Base-by-base conservation (phyloP, 202 grass and related monocot genomes). In the Carex arenaria region DNA sequence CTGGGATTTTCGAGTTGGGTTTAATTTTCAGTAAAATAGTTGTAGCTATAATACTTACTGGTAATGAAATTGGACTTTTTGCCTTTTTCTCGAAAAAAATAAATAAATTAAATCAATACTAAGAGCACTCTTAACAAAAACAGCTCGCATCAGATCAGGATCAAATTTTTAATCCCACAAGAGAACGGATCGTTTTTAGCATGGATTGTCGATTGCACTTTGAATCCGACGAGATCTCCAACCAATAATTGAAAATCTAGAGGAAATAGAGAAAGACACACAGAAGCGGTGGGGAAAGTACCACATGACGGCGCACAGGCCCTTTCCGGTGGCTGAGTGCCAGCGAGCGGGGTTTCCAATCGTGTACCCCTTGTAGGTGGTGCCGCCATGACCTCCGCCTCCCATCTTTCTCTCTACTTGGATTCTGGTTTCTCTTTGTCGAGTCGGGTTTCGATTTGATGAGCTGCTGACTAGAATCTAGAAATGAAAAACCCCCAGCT, bases 241-340 rank as follows among this genome's bases (percentile, higher is more conserved):
- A 85, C 42, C 85, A 11, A 1, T n/a, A 17, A 28, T 1, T 42
- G 19, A 0, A 3, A 51, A 38, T 14, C 18, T 13, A 22, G 3
- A 63, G 47, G 45, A 23, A 2, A 12, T 49, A 19, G 72, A 15
- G 20, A 67, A 7, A 60, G 34, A 53, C 3, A 49, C n/a, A 65
- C 3, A 54, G 47, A 64, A 36, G 9, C 11, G 17, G 19, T 56
- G 10, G 59, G 32, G 15, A 4, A 34, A 13, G 47, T 92, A 98
- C 95, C 95, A 98, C 95, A 98, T 98, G 75, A 91, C 68, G 77
- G 92, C 95, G 87, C 95, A 98, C 36, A 98, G 85, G 52, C 95
- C 95, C 89, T 98, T 98, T 62, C 95, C 95, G 60, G 89, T 90
- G 80, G 90, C 83, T 66, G 84, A 87, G 86, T 98, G 95, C 95